phyloP scores from a whole-genome alignment of 495 filamentous ascomycete genomes.

The Sabuloglossum arenarium region DNA sequence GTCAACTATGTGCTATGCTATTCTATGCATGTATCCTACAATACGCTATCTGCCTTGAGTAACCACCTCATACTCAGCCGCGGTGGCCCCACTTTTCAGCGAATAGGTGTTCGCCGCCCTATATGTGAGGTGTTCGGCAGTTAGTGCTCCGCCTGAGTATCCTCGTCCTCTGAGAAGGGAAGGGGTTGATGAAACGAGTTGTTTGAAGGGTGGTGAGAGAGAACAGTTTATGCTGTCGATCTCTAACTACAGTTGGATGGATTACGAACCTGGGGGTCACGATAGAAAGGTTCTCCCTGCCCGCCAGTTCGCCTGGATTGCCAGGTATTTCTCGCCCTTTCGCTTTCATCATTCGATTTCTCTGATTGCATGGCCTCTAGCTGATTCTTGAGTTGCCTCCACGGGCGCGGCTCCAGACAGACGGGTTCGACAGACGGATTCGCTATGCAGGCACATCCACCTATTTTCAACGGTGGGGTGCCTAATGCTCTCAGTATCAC shows the following conservation, averaged over 20 bases:
- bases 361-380: conserved; percentile 23
- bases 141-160: neutral
- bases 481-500: too few species aligned
- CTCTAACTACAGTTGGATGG: too few species aligned
- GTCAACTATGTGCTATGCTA: too few species aligned
- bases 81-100: conserved; percentile 35
- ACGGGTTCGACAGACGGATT: too few species aligned
- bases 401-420: too few species aligned
- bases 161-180: neutral
- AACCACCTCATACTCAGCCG: too few species aligned
- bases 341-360: conserved; percentile 11
- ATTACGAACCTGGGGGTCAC: conserved; percentile 22
- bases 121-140: conserved; percentile 22
- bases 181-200: neutral
- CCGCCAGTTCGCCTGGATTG: conserved; percentile 34
- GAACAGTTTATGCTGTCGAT: too few species aligned
- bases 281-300: conserved; percentile 37
- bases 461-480: too few species aligned
- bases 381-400: too few species aligned
- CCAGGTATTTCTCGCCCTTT: conserved; percentile 36
- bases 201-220: neutral
- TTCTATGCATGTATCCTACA: too few species aligned
- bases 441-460: too few species aligned
- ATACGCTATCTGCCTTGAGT: too few species aligned
- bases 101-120: conserved; percentile 28